Percentiles rank a stretch among this genome's conserved stretches.
Evolutionary conservation across 495 filamentous ascomycete genomes (phyloP).

Genomic region (Tetracladium setigerum): DNA sequence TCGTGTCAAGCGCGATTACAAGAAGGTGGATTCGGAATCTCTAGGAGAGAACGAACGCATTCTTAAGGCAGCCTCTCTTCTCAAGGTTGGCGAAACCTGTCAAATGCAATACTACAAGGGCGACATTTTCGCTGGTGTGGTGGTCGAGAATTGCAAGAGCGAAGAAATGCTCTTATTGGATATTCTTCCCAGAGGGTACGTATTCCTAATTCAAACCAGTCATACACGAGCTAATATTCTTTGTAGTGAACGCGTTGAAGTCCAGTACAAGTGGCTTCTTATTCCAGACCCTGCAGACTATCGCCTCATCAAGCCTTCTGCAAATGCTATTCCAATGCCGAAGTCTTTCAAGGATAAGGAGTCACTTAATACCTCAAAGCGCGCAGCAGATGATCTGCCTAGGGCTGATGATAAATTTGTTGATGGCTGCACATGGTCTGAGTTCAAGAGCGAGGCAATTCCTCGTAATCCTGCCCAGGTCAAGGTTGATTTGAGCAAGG

Average conservation of each 20-base stretch:
- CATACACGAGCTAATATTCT: conserved; percentile 6
- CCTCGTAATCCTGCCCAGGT: conserved; percentile 43
- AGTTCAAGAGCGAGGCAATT: conserved; percentile 59
- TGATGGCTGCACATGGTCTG: conserved; percentile 65
- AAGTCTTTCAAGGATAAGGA: conserved; percentile 46
- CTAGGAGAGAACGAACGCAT: conserved; percentile 68
- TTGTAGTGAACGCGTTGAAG: conserved; percentile 50
- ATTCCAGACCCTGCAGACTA: conserved; percentile 57
- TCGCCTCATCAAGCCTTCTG: conserved; percentile 54
- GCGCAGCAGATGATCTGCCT: conserved; percentile 51
- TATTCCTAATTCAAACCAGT: conserved; percentile 37
- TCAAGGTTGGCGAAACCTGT: conserved; percentile 69
- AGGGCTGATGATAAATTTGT: conserved; percentile 64
- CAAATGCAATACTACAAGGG: conserved; percentile 80
- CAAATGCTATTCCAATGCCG: conserved; percentile 48
- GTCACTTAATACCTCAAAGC: conserved; percentile 46
- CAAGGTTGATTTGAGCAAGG: conserved; percentile 57
- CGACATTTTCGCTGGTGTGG: conserved; percentile 85
- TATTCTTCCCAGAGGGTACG: conserved; percentile 71
- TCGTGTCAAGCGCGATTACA: conserved; percentile 67
- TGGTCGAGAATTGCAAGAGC: conserved; percentile 76
- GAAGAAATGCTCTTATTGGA: conserved; percentile 74
- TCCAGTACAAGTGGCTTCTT: conserved; percentile 73
- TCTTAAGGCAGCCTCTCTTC: conserved; percentile 54
- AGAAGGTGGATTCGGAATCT: conserved; percentile 53